Base-by-base conservation (phyloP, 176 grass and related monocot genomes). In the Eragrostis curvula region DNA sequence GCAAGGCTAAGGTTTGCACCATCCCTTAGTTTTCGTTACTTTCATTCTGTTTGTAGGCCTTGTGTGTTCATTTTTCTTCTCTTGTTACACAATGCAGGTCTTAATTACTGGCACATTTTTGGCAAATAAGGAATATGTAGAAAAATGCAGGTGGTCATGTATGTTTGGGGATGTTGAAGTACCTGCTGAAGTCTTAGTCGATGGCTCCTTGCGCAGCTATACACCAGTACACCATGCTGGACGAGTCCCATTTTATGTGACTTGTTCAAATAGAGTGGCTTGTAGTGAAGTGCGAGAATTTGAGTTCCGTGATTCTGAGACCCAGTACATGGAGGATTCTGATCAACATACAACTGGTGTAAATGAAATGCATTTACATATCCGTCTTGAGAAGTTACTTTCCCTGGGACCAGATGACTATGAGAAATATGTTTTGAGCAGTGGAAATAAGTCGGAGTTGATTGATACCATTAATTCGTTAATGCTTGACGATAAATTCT, bases 251-350 rank as follows among this genome's bases (percentile, higher is more conserved):
- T 99, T 99, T 90, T 99, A 99, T 50, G 83, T 99, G 49, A 94
- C 93, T 87, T 96, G 97, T 79, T 99, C 97, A 81, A 90, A 99
- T 77, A 93, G 97, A 75, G 76, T 89, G 63, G 97, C 97, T 49
- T 99, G 97, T 68, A 99, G 97, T 63, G 97, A 99, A 90, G 80
- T 99, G 85, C 86, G 97, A 46, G 97, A 99, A 82, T 99, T 99
- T 6, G 97, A 96, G 66, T 99, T 90, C 55, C 85, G 85, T 48
- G 89, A 85, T 87, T 77, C 79, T 61, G 82, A 85, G 56, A 42
- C 64, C 57, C 80, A 79, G 32, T 69, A 90, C 70, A 87, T 96
- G 91, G 93, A 99, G 20, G 78, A 42, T 9, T 57, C 81, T n/a
- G 87, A 89, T 87, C 70, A 81, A 17, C 84, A 79, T 78, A 52